These are phyloP conservation scores for Chlorophyllum brunneum DNA, from an alignment of 768 basidiomycete genomes.

Conservation along the genomic window DNA sequence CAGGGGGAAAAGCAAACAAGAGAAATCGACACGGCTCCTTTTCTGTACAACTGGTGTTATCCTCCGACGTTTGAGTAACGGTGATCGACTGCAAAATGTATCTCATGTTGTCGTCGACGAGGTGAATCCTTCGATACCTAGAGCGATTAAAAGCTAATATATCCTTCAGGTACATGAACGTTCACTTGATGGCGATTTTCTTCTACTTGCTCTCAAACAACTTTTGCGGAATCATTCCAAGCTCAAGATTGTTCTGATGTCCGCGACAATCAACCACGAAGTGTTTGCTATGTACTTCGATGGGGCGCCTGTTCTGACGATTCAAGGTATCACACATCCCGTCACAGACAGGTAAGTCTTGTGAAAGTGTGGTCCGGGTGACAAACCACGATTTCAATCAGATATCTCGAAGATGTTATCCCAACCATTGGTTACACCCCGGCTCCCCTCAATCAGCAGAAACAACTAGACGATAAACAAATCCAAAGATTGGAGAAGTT, in stretches of 20 bases:
- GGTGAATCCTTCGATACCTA: slow-evolving; percentile 36
- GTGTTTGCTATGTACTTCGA: slow-evolving; percentile 81
- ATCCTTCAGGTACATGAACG: slow-evolving; percentile 78
- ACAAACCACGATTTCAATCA: slow-evolving; percentile 22
- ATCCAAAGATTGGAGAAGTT: slow-evolving; percentile 32
- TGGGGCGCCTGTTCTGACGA: slow-evolving; percentile 74
- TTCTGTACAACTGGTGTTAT: slow-evolving; percentile 97
- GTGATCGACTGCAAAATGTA: slow-evolving; percentile 65
- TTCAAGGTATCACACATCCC: slow-evolving; percentile 80
- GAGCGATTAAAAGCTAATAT: background rate
- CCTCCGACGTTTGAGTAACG: slow-evolving; percentile 69
- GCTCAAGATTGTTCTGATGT: slow-evolving; percentile 87
- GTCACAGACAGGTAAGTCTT: slow-evolving; percentile 66
- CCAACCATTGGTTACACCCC: slow-evolving; percentile 55
- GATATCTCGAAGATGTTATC: slow-evolving; percentile 82
- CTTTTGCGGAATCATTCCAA: slow-evolving; percentile 57
- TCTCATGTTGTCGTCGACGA: slow-evolving; percentile 91
- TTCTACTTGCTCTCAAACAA: slow-evolving; percentile 81
- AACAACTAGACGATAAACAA: slow-evolving; percentile 37
- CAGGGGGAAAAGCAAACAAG: slow-evolving; percentile 76
- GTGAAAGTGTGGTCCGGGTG: background rate
- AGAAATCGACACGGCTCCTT: slow-evolving; percentile 64
- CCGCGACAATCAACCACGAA: slow-evolving; percentile 91
- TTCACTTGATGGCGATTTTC: slow-evolving; percentile 86
- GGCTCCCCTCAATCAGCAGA: slow-evolving; percentile 33